Evolutionary conservation across 2,329 filamentous ascomycete species (phyloP).

Genomic region (Cyanodermella asteris): DNA sequence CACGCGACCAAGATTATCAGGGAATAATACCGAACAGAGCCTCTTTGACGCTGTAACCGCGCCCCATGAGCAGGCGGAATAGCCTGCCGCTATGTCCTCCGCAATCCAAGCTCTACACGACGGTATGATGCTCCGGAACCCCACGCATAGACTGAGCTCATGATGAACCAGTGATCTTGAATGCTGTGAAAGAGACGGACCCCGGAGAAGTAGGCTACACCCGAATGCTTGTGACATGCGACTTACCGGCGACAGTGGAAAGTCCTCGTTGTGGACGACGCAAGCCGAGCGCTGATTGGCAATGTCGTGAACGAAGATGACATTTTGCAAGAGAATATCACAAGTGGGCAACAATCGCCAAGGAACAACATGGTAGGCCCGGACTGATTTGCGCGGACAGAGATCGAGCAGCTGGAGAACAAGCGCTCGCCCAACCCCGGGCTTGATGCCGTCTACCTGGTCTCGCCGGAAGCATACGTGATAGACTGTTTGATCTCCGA

Average conservation of each 20-base stretch:
- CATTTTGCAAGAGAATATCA: conserved; percentile 88
- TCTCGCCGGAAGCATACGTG: conserved; percentile 68
- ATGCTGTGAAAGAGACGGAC: conserved; percentile 55
- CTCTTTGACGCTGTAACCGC: no score
- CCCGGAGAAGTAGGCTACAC: conserved; percentile 47
- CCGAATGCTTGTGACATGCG: conserved; percentile 11
- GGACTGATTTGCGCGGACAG: conserved; percentile 26
- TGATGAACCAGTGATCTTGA: conserved; percentile 38
- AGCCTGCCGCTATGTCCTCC: no score
- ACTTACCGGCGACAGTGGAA: conserved; percentile 51
- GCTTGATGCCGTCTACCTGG: conserved; percentile 87
- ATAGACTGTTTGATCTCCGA: conserved; percentile 89
- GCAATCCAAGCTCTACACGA: no score
- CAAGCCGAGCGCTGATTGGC: conserved; percentile 65
- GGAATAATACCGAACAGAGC: no score
- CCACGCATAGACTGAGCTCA: no score
- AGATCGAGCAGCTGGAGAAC: conserved; percentile 86
- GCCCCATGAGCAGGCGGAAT: no score
- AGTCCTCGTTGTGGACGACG: conserved; percentile 73
- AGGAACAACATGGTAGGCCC: conserved; percentile 6
- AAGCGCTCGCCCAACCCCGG: conserved; percentile 60
- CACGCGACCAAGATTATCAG: no score
- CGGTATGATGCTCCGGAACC: conserved; percentile 7
- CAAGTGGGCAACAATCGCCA: conserved; percentile 39
- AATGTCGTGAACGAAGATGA: conserved; percentile 89